Evolutionary conservation across 148 eudicot genomes (phyloP).

Genomic region (Amaranthus hypochondriacus): DNA sequence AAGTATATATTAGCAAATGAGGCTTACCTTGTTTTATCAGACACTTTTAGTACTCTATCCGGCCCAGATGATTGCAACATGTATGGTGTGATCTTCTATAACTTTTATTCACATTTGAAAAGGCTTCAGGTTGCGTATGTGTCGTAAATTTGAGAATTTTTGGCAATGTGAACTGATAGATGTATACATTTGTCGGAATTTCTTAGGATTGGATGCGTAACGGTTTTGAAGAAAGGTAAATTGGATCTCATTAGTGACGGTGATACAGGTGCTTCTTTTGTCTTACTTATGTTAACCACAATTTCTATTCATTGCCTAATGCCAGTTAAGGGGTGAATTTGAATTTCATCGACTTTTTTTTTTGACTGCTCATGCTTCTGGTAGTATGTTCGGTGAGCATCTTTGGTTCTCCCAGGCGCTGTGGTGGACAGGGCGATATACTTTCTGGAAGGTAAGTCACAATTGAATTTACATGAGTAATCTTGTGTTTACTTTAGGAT

Average conservation of each 20-base stretch:
- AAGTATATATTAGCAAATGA: too few relatives aligned
- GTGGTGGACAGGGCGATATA: slow-evolving; percentile 99
- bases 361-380: slow-evolving; percentile 15
- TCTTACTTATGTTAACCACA: background rate
- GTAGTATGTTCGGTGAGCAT: slow-evolving; percentile 72
- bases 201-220: slow-evolving; percentile 76
- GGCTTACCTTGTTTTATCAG: too few relatives aligned
- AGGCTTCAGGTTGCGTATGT: too few relatives aligned
- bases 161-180: slow-evolving; percentile 8
- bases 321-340: background rate
- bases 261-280: slow-evolving; percentile 44
- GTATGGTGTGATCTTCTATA: too few relatives aligned
- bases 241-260: slow-evolving; percentile 85
- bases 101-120: too few relatives aligned
- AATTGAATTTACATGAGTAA: background rate
- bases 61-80: too few relatives aligned
- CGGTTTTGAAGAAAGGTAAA: slow-evolving; percentile 81
- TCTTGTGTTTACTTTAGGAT: background rate
- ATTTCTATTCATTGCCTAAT: background rate
- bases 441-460: slow-evolving; percentile 82
- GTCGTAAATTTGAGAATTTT: background rate
- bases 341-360: background rate
- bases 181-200: slow-evolving; percentile 19
- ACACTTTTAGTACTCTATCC: too few relatives aligned
- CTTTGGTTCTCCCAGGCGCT: slow-evolving; percentile 95